Base-by-base conservation (phyloP, 345 rosid genomes). In the Cochlearia excelsa region DNA sequence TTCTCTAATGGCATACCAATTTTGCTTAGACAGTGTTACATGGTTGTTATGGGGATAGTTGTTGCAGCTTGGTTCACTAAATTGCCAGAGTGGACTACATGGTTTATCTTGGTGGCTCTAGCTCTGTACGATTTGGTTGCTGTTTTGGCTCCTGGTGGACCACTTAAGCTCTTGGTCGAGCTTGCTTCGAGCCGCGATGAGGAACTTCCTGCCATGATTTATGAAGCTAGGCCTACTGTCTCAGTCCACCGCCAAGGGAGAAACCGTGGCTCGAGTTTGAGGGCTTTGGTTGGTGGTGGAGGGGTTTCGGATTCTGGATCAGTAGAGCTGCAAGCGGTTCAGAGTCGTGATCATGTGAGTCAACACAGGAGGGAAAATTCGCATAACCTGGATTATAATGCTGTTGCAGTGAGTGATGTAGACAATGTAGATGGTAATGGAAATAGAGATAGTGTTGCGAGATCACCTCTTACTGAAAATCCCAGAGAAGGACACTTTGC, bases 21-120 rank as follows among this genome's bases (percentile, higher is more conserved):
- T 55, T 43, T 93, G 43, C 10, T 86, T 62, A 81, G 94, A 72
- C 99, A 93, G 76, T 83, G 70, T 39, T 93, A 89, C 66, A 89
- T 93, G 99, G 95, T 93, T 40, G 80, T 57, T 9, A 51, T 89
- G 79, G 99, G 99, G 44, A 79, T 93, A 46, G 70, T 82, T 72
- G 91, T 89, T 40, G 99, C 99, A 1, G 83, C 89, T 62, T 92
- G 95, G 99, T 86, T 92, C 68, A 85, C 99, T 1, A 93, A 85
- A 67, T 61, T 93, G 59, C 99, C 97, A 0, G 97, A 93, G 47
- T 93, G 97, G 99, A 89, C 97, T 67, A 92, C 99, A 0, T 92
- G 99, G 99, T 73, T 63, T 65, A 71, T 87, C 71, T 72, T 92
- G 45, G 86, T 89, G 55, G 97, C 97, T n/a, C 46, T 92, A 70